Percentiles rank a stretch among this genome's conserved stretches.
Evolutionary conservation across 768 basidiomycete genomes (phyloP).

Genomic region (Trametes meyenii): DNA sequence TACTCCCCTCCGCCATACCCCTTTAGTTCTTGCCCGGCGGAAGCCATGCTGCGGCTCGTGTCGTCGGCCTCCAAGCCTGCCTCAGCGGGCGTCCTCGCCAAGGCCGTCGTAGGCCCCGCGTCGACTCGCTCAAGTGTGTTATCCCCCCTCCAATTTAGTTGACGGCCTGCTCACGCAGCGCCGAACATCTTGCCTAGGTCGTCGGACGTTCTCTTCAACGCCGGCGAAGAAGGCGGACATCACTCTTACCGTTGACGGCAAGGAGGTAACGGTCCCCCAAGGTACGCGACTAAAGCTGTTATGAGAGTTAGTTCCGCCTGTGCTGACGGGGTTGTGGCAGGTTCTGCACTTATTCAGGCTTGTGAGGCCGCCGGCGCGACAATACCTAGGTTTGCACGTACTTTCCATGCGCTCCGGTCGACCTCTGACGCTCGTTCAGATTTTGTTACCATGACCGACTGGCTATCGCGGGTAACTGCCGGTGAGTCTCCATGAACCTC

Average conservation of each 20-base stretch:
- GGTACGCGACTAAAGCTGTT: conserved; percentile 53
- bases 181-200: conserved; percentile 42
- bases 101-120: conserved; percentile 46
- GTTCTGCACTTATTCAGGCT: conserved; percentile 95
- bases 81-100: conserved; percentile 71
- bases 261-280: conserved; percentile 96
- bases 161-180: not conserved
- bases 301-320: not conserved
- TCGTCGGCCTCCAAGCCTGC: conserved; percentile 56
- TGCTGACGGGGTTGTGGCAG: conserved; percentile 41
- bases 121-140: conserved; percentile 41
- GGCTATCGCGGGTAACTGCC: conserved; percentile 97
- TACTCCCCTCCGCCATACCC: conserved; percentile 10
- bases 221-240: conserved; percentile 74
- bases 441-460: conserved; percentile 92
- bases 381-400: conserved; percentile 65
- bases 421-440: conserved; percentile 39
- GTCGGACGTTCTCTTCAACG: conserved; percentile 66
- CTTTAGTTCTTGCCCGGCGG: conserved; percentile 6
- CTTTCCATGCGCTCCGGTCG: not conserved
- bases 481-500: conserved; percentile 49
- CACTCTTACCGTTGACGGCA: conserved; percentile 94
- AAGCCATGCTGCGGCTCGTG: conserved; percentile 69
- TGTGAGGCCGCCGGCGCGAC: conserved; percentile 87
- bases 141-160: not conserved